These are phyloP conservation scores for Brasenia schreberi DNA, from an alignment of 164 flowering plant species.

Conservation along the genomic window DNA sequence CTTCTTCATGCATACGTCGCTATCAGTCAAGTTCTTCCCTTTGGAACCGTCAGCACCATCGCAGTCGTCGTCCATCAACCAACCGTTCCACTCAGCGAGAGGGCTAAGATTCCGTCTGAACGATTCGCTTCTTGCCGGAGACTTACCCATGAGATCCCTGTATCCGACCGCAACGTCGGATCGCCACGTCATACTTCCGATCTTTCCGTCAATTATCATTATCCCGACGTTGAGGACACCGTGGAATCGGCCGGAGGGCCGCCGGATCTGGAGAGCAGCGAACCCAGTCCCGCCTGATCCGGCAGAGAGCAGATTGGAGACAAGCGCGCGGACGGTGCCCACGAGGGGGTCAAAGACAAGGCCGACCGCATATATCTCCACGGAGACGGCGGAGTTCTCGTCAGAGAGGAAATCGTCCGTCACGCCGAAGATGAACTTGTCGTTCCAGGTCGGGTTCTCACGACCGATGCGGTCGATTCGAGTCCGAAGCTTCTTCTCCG, in stretches of 20 bases:
- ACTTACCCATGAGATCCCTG: constrained; percentile 43
- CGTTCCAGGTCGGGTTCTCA: constrained; percentile 90
- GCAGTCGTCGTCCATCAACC: neutral
- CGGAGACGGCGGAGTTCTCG: constrained; percentile 59
- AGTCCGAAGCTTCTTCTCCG: constrained; percentile 51
- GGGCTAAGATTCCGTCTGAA: neutral
- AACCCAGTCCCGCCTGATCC: constrained; percentile 10
- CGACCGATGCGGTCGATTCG: constrained; percentile 48
- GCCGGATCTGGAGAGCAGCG: constrained; percentile 65
- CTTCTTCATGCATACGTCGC: neutral
- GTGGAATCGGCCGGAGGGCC: constrained; percentile 67
- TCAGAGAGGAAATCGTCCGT: constrained; percentile 33
- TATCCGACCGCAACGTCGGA: constrained; percentile 28
- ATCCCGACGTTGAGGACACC: constrained; percentile 62
- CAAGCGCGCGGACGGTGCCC: constrained; percentile 62
- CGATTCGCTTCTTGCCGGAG: neutral
- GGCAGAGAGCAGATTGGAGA: constrained; percentile 29
- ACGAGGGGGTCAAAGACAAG: constrained; percentile 39
- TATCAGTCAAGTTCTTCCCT: neutral
- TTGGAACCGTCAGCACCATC: neutral
- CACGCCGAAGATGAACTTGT: constrained; percentile 74
- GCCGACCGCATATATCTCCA: constrained; percentile 71
- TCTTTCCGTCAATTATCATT: constrained; percentile 1
- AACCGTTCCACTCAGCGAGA: neutral
- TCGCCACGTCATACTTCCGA: neutral